phyloP scores from a whole-genome alignment of 345 rosid species.

The Gossypium herbaceum region DNA sequence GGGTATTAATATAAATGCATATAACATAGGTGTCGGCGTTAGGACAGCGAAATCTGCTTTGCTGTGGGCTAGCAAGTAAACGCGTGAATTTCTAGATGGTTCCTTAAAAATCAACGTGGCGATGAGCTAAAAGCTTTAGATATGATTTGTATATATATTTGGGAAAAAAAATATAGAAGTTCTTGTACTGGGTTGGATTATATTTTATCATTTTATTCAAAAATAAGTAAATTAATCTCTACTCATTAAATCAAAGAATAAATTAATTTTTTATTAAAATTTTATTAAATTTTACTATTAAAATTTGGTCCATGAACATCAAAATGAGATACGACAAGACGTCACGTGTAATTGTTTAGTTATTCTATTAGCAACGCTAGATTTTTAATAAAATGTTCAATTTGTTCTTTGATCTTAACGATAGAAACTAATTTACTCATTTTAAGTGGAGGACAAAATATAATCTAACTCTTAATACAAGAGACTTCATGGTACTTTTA shows the following conservation, averaged over 20 bases:
- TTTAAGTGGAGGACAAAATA: accelerated
- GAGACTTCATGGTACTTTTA: too few relatives aligned
- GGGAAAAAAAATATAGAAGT: accelerated
- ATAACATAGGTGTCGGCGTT: neutral
- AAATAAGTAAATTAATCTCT: too few relatives aligned
- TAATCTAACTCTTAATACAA: too few relatives aligned
- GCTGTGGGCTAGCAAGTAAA: neutral
- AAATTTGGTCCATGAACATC: too few relatives aligned
- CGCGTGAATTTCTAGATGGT: neutral
- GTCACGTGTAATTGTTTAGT: accelerated
- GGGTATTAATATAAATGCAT: neutral
- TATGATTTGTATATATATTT: too few relatives aligned
- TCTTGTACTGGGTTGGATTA: accelerated
- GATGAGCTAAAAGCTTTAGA: too few relatives aligned
- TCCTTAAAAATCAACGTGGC: neutral
- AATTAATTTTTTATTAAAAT: too few relatives aligned
- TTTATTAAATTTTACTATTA: too few relatives aligned
- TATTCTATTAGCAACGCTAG: too few relatives aligned
- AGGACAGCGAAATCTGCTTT: neutral
- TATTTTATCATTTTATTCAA: accelerated
- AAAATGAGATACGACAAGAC: too few relatives aligned
- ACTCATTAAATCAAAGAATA: too few relatives aligned
- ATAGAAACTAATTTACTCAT: accelerated
- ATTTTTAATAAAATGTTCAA: accelerated
- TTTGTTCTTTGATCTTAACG: too few relatives aligned